Conservation (phyloP, 2,329 filamentous ascomycete genomes). For the Ophiosphaerella korrae region DNA sequence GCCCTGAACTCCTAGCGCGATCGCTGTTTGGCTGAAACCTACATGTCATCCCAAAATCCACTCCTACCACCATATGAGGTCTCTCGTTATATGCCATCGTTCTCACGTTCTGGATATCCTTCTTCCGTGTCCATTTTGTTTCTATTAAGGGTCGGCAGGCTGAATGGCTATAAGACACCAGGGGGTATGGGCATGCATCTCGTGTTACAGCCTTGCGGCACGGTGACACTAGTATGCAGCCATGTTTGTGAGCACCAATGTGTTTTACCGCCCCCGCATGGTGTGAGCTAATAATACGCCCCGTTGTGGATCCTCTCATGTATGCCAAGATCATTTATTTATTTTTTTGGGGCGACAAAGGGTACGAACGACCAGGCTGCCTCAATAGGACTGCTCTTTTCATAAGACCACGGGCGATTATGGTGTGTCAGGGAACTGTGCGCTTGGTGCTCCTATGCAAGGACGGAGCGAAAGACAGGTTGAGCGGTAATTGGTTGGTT, state of each 20-base stretch:
- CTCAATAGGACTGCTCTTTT: not conserved
- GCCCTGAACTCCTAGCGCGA: not conserved
- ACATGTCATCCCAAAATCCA: conserved; percentile 49
- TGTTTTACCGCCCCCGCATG: conserved; percentile 9
- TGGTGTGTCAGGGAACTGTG: not conserved
- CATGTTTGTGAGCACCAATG: not conserved
- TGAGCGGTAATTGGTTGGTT: not conserved
- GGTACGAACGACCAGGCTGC: not conserved
- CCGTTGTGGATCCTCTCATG: not conserved
- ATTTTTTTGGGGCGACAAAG: not conserved
- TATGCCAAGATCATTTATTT: not conserved
- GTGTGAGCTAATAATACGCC: not conserved
- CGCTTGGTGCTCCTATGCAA: not conserved
- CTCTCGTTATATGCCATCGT: conserved; percentile 25
- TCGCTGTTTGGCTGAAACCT: conserved; percentile 13
- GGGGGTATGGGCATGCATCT: conserved; percentile 5
- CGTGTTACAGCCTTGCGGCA: conserved; percentile 33
- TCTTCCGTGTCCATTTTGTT: not conserved
- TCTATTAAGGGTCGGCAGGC: not conserved
- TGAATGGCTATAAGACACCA: conserved; percentile 15
- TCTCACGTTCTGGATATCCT: conserved; percentile 1
- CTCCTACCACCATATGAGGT: conserved; percentile 41
- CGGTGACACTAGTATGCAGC: conserved; percentile 10
- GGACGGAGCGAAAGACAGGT: not conserved
- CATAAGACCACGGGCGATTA: not conserved